Evolutionary conservation across 192 early-diverging fungal species (phyloP).

Genomic region (Glomus cerebriforme): DNA sequence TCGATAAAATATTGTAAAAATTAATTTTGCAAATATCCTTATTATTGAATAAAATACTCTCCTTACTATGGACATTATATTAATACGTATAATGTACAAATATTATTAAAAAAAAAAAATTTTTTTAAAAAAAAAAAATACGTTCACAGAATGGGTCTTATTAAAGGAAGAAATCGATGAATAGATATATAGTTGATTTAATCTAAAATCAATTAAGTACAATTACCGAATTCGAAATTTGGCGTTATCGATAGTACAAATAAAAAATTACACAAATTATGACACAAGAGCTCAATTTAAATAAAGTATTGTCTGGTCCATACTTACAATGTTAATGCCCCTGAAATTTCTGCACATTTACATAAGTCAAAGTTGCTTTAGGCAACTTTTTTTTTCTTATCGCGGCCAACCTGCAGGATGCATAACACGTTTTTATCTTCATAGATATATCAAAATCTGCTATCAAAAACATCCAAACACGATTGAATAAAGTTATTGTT

Average conservation of each 20-base stretch:
- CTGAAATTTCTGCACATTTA: background rate
- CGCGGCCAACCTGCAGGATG: background rate
- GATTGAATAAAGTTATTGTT: background rate
- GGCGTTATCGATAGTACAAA: no score
- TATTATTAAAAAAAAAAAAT: background rate
- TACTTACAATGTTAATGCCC: background rate
- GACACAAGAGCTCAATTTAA: no score
- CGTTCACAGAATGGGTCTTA: background rate
- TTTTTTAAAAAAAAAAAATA: background rate
- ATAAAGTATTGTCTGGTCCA: background rate
- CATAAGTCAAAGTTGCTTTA: background rate
- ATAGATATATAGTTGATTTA: background rate
- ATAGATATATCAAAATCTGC: background rate
- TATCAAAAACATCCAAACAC: background rate
- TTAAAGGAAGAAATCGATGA: background rate
- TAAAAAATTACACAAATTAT: no score
- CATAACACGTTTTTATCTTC: background rate
- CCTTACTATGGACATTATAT: background rate
- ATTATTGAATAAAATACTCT: background rate
- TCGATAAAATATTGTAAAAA: constrained; percentile 47
- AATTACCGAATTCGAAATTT: no score
- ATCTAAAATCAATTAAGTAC: no score
- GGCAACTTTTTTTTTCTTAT: background rate
- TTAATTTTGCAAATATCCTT: constrained; percentile 27
- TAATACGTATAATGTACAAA: background rate